Conservation (phyloP, 495 filamentous ascomycete species). For the Xylaria intraflava region DNA sequence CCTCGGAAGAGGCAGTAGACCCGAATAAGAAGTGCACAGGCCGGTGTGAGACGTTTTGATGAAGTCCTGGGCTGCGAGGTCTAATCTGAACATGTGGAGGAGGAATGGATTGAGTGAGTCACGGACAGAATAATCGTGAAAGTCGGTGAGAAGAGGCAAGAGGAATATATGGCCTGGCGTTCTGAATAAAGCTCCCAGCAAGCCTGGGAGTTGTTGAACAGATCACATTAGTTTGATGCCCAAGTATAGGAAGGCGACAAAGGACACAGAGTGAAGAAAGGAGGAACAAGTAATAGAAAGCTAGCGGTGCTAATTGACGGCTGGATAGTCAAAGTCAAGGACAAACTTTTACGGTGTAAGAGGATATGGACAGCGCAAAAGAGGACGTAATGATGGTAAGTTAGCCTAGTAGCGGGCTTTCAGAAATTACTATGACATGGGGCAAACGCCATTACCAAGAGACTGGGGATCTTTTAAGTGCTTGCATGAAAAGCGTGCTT, state of each 20-base stretch:
- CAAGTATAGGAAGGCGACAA: slow-evolving; percentile 22
- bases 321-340: slow-evolving; percentile 21
- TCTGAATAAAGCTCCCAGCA: slow-evolving; percentile 18
- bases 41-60: slow-evolving; percentile 14
- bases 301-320: slow-evolving; percentile 14
- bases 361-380: slow-evolving; percentile 17
- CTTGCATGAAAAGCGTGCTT: slow-evolving; percentile 30
- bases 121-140: slow-evolving; percentile 27
- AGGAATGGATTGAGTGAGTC: slow-evolving; percentile 31
- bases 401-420: slow-evolving; percentile 9
- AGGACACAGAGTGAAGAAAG: slow-evolving; percentile 20
- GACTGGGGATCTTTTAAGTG: slow-evolving; percentile 25
- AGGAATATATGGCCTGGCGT: slow-evolving; percentile 28
- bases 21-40: slow-evolving; percentile 26
- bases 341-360: slow-evolving; percentile 11
- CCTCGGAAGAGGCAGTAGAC: slow-evolving; percentile 12
- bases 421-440: slow-evolving; percentile 13
- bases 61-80: slow-evolving; percentile 13
- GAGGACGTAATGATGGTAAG: slow-evolving; percentile 16
- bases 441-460: slow-evolving; percentile 5
- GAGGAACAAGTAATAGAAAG: slow-evolving; percentile 13
- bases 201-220: slow-evolving; percentile 19
- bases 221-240: slow-evolving; percentile 24
- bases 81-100: slow-evolving; percentile 20
- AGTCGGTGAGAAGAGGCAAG: slow-evolving; percentile 30